A percentile compares a stretch with the other conserved stretches of the same genome.
These are phyloP conservation scores for Starmerella apis DNA, from an alignment of 805 yeast genomes.

Conservation along the genomic window DNA sequence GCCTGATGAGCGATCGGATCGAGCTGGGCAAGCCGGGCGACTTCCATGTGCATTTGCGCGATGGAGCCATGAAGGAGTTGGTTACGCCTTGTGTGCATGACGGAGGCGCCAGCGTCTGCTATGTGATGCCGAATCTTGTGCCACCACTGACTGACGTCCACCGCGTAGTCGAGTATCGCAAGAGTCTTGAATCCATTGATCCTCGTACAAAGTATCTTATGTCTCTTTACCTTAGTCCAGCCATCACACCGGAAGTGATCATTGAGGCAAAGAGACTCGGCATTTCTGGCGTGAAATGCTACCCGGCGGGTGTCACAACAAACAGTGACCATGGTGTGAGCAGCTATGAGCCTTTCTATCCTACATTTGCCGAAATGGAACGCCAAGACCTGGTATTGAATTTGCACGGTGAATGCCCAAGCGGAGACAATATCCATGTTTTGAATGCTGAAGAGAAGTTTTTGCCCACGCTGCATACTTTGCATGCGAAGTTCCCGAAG, in stretches of 20 bases:
- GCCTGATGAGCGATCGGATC: conserved; percentile 13
- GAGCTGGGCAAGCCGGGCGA: conserved; percentile 42
- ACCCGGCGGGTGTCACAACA: conserved; percentile 99
- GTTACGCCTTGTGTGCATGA: conserved; percentile 80
- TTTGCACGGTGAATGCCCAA: conserved; percentile 92
- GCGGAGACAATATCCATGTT: conserved; percentile 67
- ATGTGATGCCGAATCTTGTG: conserved; percentile 89
- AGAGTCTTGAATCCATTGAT: conserved; percentile 49
- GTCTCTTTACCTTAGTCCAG: conserved; percentile 74
- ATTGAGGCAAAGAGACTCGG: conserved; percentile 61
- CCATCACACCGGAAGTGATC: conserved; percentile 76
- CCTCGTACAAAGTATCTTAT: conserved; percentile 81
- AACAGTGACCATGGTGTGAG: conserved; percentile 85
- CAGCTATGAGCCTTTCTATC: conserved; percentile 79
- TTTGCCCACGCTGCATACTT: conserved; percentile 71
- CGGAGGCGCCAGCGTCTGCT: conserved; percentile 88
- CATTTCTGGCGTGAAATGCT: conserved; percentile 84
- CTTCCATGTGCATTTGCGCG: conserved; percentile 92
- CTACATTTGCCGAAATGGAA: conserved; percentile 82
- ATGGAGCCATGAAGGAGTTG: conserved; percentile 83
- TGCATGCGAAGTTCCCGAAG: conserved; percentile 75
- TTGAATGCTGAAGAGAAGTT: conserved; percentile 90
- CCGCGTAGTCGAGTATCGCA: conserved; percentile 59
- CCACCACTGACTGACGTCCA: conserved; percentile 83
- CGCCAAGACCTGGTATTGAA: conserved; percentile 66